A percentile compares a stretch with the other conserved stretches of the same genome.
Evolutionary conservation across 2,329 filamentous ascomycete genomes (phyloP).

Genomic region (Pseudogymnoascus sp.): DNA sequence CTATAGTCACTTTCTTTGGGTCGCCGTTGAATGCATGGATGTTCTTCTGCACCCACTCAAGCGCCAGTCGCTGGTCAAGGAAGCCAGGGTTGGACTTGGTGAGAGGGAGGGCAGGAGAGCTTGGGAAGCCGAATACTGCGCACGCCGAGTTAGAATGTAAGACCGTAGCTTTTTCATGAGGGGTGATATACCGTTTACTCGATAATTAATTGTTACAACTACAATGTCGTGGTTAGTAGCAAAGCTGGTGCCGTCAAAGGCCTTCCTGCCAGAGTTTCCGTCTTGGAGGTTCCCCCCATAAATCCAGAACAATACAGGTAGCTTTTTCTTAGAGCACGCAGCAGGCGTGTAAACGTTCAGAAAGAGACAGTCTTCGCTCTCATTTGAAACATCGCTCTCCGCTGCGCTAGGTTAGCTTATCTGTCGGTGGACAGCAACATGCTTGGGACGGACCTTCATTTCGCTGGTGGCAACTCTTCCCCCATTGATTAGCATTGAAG

Average conservation of each 20-base stretch:
- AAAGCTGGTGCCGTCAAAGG: constrained; percentile 15
- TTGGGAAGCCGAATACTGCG: constrained; percentile 40
- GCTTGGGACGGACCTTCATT: not conserved
- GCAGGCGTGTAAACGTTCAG: constrained; percentile 9
- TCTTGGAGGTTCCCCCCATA: constrained; percentile 11
- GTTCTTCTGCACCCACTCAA: constrained; percentile 45
- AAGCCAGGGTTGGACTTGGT: constrained; percentile 40
- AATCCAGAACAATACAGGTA: constrained; percentile 10
- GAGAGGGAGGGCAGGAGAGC: constrained; percentile 35
- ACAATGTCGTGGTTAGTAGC: constrained; percentile 15
- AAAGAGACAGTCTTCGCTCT: constrained; percentile 12
- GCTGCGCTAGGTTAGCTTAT: not conserved
- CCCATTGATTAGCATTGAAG: not conserved
- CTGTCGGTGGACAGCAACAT: not conserved
- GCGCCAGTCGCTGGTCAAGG: constrained; percentile 41
- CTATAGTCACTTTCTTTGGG: constrained; percentile 41
- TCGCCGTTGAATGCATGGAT: constrained; percentile 46
- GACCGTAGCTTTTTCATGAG: not conserved
- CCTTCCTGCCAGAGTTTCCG: constrained; percentile 8
- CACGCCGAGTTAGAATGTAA: not conserved
- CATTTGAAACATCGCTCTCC: not conserved
- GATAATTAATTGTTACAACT: constrained; percentile 17
- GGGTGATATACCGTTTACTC: constrained; percentile 9
- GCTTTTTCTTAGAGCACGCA: not conserved
- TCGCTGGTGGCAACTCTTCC: not conserved